Percentiles rank a stretch among this genome's conserved stretches.
These are phyloP conservation scores for Fusarium sp. DNA, from an alignment of 2,329 filamentous ascomycete genomes.

Conservation along the genomic window DNA sequence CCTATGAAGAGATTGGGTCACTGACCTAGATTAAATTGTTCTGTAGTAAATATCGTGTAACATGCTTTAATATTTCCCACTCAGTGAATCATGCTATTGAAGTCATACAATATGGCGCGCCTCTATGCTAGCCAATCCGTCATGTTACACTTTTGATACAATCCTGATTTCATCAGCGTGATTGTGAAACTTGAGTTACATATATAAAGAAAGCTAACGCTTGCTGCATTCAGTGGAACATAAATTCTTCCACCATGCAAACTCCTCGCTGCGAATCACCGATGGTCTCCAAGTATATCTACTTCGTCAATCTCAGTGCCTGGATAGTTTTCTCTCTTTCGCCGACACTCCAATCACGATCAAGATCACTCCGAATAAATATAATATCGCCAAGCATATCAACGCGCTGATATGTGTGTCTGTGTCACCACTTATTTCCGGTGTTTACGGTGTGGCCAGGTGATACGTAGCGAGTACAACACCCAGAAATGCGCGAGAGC, in stretches of 20 bases:
- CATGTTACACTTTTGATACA: neutral
- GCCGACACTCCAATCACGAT: neutral
- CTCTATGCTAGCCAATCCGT: neutral
- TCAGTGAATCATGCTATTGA: neutral
- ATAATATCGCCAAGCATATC: neutral
- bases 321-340: accelerated
- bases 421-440: neutral
- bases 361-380: neutral
- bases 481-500: neutral
- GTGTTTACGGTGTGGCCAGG: neutral
- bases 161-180: neutral
- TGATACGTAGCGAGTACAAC: neutral
- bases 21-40: accelerated
- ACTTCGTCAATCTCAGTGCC: neutral
- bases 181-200: neutral
- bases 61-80: neutral
- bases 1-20: accelerated
- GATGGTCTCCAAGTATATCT: neutral
- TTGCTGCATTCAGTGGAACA: neutral
- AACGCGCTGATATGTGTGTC: neutral
- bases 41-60: neutral
- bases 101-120: neutral
- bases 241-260: neutral
- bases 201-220: neutral
- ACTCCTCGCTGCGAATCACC: neutral